Conservation (phyloP, 352 stramenopile species). For the Nothophytophthora sp. region DNA sequence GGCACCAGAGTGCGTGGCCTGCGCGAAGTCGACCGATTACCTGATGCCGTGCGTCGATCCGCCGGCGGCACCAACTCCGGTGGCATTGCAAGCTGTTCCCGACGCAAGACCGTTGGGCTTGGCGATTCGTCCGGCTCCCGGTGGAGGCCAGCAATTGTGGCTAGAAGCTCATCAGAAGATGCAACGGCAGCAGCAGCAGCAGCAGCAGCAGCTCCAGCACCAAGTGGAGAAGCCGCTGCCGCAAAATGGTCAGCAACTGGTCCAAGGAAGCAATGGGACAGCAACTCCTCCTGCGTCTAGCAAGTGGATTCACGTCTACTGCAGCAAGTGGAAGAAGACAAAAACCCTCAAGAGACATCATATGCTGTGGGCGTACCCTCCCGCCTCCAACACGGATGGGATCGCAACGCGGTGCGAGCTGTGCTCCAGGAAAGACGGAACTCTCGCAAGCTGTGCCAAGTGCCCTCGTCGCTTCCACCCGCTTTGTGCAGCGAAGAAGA, state of each 20-base stretch:
- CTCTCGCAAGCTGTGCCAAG: constrained; percentile 52
- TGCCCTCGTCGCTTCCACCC: constrained; percentile 76
- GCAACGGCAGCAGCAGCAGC: constrained; percentile 22
- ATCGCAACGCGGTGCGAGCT: constrained; percentile 54
- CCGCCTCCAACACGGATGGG: constrained; percentile 19
- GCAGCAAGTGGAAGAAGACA: constrained; percentile 71
- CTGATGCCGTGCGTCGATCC: constrained; percentile 71
- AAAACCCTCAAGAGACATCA: constrained; percentile 69
- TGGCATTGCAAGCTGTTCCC: constrained; percentile 9
- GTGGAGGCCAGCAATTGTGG: constrained; percentile 31
- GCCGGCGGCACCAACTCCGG: background rate
- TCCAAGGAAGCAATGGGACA: constrained; percentile 13
- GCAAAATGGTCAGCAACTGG: no score
- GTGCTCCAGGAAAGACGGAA: constrained; percentile 45
- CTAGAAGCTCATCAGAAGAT: constrained; percentile 29
- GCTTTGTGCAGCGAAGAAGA: constrained; percentile 70
- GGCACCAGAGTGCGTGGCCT: constrained; percentile 54
- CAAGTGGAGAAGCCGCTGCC: no score
- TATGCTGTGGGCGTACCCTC: constrained; percentile 54
- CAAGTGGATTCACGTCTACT: constrained; percentile 82
- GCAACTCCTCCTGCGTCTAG: constrained; percentile 15
- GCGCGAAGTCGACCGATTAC: constrained; percentile 69
- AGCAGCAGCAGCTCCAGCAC: no score
- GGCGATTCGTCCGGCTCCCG: constrained; percentile 17
- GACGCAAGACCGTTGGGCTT: constrained; percentile 4